Percentiles rank a stretch among this genome's conserved stretches.
phyloP scores from a whole-genome alignment of 306 rosid genomes.

The Adenanthera pavonina region DNA sequence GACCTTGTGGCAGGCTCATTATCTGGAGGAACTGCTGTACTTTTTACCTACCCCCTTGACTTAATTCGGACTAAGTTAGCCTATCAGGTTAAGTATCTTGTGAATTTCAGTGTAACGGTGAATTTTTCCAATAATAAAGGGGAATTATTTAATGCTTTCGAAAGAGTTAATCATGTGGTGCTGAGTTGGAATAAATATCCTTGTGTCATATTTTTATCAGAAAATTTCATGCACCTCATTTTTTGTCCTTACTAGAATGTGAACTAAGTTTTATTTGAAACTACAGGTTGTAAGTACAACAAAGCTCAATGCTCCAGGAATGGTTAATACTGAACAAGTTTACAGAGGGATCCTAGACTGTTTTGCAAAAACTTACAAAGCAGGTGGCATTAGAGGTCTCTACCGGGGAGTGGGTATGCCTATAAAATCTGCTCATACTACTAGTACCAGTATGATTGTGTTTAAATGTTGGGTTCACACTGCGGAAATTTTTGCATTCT shows the following conservation, averaged over 20 bases:
- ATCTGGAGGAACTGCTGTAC: conserved; percentile 92
- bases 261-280: conserved; percentile 26
- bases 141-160: background rate
- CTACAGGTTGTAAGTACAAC: conserved; percentile 76
- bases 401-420: conserved; percentile 91
- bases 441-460: conserved; percentile 23
- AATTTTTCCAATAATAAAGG: background rate
- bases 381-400: conserved; percentile 84
- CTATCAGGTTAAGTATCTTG: conserved; percentile 69
- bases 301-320: conserved; percentile 51
- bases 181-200: background rate
- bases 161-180: background rate
- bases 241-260: background rate
- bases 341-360: conserved; percentile 86
- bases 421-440: conserved; percentile 37
- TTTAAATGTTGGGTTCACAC: conserved; percentile 46
- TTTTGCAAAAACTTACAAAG: conserved; percentile 75
- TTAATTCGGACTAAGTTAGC: conserved; percentile 90
- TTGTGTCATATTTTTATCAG: too few relatives aligned
- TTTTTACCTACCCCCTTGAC: conserved; percentile 93
- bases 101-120: background rate
- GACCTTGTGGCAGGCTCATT: conserved; percentile 98
- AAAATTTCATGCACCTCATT: background rate
- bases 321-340: conserved; percentile 54
- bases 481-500: conserved; percentile 27